Evolutionary conservation across 345 rosid species (phyloP), one percentile per base, ranked within the genome.

Genomic region (Lepidium aucheri): DNA sequence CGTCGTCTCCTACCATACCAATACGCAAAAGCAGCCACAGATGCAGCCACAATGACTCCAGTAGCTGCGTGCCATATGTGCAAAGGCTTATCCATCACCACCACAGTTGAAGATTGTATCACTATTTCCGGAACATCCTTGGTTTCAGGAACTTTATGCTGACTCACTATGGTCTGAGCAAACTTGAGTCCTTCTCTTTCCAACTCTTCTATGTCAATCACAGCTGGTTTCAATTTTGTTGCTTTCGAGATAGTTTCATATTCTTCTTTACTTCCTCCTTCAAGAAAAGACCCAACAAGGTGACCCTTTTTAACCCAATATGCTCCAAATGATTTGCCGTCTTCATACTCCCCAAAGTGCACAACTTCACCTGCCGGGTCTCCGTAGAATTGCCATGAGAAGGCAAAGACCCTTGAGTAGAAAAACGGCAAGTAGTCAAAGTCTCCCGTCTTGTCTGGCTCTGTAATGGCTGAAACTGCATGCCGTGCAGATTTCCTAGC

Each of bases 371-470:
- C 97, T 7, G 40, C 74, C 42, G 78, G 85, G 80, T 94, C 97
- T 39, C 97, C 97, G n/a, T 90, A 94, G 50, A 86, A 90, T 65
- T 91, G 96, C 95, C 97, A 94, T 2, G 95, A 94, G 57, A 90
- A 73, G 39, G 93, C 64, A 41, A 94, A 90, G 66, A 89, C 81
- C 75, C 96, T 79, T 61, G 97, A 94, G 82, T 94, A 90, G 85
- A 90, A 90, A 82, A 88, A 94, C 4, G 99, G 97, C 16, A 88
- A 77, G 81, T 88, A 90, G 70, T 85, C 87, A 9, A 86, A 94
- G 7, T 90, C 93, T 4, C 80, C 84, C 0, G 85, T 79, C 68
- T 85, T 90, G 22, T 77, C 80, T n/a, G 89, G 88, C 40, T 87
- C 88, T 87, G 90, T 77, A 76, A 90, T 88, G 3, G 83, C 81